phyloP scores from a whole-genome alignment of 805 yeast genomes.

The Saturnispora sanitii region DNA sequence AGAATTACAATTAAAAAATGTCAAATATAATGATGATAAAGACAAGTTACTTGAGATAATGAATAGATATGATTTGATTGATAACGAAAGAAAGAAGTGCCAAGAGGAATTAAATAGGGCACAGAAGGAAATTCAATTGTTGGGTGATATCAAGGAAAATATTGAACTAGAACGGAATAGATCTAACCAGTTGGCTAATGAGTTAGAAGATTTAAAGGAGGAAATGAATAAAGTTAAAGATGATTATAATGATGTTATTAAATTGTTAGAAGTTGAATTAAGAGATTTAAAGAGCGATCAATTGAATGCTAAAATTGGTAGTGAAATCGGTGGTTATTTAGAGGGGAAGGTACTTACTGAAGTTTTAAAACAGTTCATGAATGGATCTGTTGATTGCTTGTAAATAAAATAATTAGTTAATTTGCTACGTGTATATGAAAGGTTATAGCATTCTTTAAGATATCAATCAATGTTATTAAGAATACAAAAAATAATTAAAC shows the following conservation, averaged over 20 bases:
- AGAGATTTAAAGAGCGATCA: not conserved
- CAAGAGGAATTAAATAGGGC: not conserved
- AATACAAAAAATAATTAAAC: slow-evolving; percentile 2
- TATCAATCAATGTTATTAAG: too few species aligned
- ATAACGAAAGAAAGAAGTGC: slow-evolving; percentile 3
- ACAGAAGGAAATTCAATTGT: not conserved
- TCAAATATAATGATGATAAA: not conserved
- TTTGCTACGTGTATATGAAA: too few species aligned
- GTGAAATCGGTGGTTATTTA: not conserved
- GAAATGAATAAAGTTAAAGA: not conserved
- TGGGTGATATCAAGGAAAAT: not conserved
- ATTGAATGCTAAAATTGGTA: not conserved
- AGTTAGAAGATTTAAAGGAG: not conserved
- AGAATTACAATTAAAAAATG: not conserved
- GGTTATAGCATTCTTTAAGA: too few species aligned
- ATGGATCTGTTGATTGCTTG: not conserved
- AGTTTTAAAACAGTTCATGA: slow-evolving; percentile 2
- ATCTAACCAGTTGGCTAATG: not conserved
- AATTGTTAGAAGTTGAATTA: not conserved
- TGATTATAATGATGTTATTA: too few species aligned
- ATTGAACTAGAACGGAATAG: not conserved
- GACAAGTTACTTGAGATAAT: not conserved
- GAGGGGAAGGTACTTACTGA: slow-evolving; percentile 3
- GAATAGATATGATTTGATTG: slow-evolving; percentile 2
- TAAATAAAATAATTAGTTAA: too few species aligned